These are phyloP conservation scores for Fusarium sterilihyphosum DNA, from an alignment of 2,329 filamentous ascomycete genomes.

Conservation along the genomic window DNA sequence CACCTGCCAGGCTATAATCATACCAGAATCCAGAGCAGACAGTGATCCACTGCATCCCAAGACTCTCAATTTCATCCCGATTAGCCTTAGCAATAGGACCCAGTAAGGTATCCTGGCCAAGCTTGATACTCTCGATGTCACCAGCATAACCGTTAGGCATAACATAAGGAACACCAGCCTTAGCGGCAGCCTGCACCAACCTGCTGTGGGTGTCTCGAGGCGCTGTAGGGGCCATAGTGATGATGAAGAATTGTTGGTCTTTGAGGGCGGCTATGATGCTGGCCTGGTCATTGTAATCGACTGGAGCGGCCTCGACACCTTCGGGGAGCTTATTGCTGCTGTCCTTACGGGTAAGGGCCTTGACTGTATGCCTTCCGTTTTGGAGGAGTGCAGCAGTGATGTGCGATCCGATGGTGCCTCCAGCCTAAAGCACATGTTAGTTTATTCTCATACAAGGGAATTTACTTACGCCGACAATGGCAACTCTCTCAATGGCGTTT, in stretches of 20 bases:
- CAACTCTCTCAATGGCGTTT: conserved; percentile 53
- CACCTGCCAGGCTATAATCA: conserved; percentile 57
- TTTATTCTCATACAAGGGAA: too few species aligned
- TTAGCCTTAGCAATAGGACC: conserved; percentile 36
- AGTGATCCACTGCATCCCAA: conserved; percentile 56
- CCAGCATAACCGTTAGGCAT: conserved; percentile 59
- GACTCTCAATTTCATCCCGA: conserved; percentile 51
- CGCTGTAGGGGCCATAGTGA: conserved; percentile 56
- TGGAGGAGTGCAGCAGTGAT: conserved; percentile 56
- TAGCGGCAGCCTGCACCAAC: conserved; percentile 59
- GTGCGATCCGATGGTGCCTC: conserved; percentile 29
- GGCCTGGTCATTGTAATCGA: conserved; percentile 56
- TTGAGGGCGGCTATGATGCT: conserved; percentile 59
- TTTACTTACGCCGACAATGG: conserved; percentile 56
- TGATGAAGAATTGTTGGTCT: conserved; percentile 64
- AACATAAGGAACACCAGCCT: conserved; percentile 61
- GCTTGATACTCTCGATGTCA: conserved; percentile 44
- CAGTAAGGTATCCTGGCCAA: conserved; percentile 44
- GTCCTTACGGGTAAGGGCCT: conserved; percentile 60
- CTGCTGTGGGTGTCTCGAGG: conserved; percentile 55
- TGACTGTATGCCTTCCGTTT: conserved; percentile 62
- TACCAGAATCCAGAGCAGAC: conserved; percentile 67
- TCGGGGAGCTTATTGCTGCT: conserved; percentile 55
- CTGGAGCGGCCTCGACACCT: conserved; percentile 52
- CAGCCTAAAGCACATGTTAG: not conserved